Evolutionary conservation across 2,329 filamentous ascomycete species (phyloP), one percentile per base, ranked within the genome.

Genomic region (Colletotrichum magnum): DNA sequence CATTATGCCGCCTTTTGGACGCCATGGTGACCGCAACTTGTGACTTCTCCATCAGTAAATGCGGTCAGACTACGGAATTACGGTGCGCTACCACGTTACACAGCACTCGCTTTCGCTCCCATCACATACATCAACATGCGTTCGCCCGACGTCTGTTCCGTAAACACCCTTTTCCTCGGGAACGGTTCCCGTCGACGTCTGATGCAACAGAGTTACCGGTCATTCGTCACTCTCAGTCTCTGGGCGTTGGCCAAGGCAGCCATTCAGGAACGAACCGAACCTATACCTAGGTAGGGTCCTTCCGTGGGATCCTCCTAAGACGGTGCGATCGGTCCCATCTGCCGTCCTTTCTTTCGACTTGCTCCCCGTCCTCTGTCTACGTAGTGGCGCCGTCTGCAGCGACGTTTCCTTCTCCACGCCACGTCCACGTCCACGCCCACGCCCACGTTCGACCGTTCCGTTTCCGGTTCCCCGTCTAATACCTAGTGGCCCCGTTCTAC

Each of bases 341-440:
- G 36, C 43, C 13, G 6, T 6, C 13, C 6, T 47, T 16, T 16
- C 13, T 10, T 10, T 10, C 45, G 45, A 7, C 6, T 24, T 18
- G 13, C 41, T 32, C 39, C 43, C 43, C 39, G 7, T 9, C 13
- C 0, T 58, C 26, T 6, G 32, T 43, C 21, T 7, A 16, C 21
- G 54, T 43, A 58, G 18, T 21, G 39, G 21, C 24, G 21, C 6
- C 10, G 36, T 24, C 32, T 57, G 28, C 53, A 48, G 45, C 53
- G 15, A 43, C 48, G 63, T 51, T 39, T 39, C 6, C 15, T 15
- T 18, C 45, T 24, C 32, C 63, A 21, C 24, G 36, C 47, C 32
- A 10, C 54, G 47, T 50, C 57, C 50, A 66, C 64, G 43, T 2
- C 58, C 58, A 54, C 63, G 48, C 53, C 57, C 50, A 66, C 64